phyloP scores from a whole-genome alignment of 345 rosid genomes.

The Adansonia digitata region DNA sequence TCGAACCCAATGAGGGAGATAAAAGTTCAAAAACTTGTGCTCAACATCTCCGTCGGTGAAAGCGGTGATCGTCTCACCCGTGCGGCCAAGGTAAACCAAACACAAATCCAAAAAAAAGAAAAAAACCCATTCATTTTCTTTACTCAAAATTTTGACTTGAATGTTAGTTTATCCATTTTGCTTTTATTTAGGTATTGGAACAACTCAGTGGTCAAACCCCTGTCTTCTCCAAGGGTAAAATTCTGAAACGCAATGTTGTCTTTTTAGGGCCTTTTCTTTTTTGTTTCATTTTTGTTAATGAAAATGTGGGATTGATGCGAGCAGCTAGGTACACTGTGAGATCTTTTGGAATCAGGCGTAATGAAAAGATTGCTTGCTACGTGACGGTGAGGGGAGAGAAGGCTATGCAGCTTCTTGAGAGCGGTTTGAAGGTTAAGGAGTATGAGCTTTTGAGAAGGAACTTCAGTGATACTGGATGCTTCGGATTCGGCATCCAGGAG shows the following conservation, averaged over 20 bases:
- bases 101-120: not conserved
- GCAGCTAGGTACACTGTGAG: constrained; percentile 97
- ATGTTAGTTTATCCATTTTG: not conserved
- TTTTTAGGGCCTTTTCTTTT: not conserved
- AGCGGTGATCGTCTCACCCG: constrained; percentile 98
- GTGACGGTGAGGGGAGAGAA: constrained; percentile 96
- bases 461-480: constrained; percentile 3
- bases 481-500: constrained; percentile 1
- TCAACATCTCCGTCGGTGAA: constrained; percentile 97
- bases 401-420: constrained; percentile 97
- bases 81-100: constrained; percentile 72
- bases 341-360: constrained; percentile 93
- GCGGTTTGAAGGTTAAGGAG: constrained; percentile 20
- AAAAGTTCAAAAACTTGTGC: constrained; percentile 91
- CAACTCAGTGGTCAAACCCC: constrained; percentile 92
- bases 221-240: constrained; percentile 85
- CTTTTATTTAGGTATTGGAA: constrained; percentile 57
- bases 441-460: constrained; percentile 1
- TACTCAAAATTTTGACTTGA: not conserved
- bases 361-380: constrained; percentile 94
- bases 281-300: not conserved
- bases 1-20: constrained; percentile 98
- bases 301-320: not conserved
- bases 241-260: not conserved
- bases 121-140: not conserved